Evolutionary conservation across 108 stramenopile genomes (phyloP).

Genomic region (Epipyxis sp.): DNA sequence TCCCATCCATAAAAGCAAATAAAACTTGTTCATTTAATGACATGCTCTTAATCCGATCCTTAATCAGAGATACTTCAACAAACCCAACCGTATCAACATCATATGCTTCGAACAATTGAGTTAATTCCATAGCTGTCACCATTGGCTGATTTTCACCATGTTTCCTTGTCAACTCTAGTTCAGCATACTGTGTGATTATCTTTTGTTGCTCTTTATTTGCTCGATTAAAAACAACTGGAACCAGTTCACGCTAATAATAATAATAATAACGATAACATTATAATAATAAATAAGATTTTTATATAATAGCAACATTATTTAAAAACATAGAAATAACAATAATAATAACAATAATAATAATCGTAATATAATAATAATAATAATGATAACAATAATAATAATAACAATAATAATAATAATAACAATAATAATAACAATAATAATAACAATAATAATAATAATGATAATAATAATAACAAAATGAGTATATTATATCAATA

Average conservation of each 20-base stretch:
- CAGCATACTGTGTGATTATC: neutral
- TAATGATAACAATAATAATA: too few species aligned
- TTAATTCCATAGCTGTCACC: neutral
- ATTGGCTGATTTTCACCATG: neutral
- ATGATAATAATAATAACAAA: too few species aligned
- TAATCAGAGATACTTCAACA: slow-evolving; percentile 1
- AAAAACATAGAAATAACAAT: too few species aligned
- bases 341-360: too few species aligned
- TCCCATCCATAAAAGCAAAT: neutral
- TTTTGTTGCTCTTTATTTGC: neutral
- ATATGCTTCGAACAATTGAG: slow-evolving; percentile 10
- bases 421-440: too few species aligned
- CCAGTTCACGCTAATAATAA: slow-evolving; percentile 23
- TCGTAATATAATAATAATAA: too few species aligned
- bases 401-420: too few species aligned
- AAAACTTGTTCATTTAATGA: neutral
- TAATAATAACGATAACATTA: too few species aligned
- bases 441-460: too few species aligned
- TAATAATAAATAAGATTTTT: too few species aligned
- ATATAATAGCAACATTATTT: too few species aligned
- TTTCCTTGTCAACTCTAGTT: slow-evolving; percentile 25
- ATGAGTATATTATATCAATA: too few species aligned
- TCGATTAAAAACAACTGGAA: slow-evolving; percentile 23
- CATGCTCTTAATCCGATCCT: neutral
- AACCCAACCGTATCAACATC: slow-evolving; percentile 24